Conservation (phyloP, 2,329 filamentous ascomycete species). For the Claviceps digitariae region DNA sequence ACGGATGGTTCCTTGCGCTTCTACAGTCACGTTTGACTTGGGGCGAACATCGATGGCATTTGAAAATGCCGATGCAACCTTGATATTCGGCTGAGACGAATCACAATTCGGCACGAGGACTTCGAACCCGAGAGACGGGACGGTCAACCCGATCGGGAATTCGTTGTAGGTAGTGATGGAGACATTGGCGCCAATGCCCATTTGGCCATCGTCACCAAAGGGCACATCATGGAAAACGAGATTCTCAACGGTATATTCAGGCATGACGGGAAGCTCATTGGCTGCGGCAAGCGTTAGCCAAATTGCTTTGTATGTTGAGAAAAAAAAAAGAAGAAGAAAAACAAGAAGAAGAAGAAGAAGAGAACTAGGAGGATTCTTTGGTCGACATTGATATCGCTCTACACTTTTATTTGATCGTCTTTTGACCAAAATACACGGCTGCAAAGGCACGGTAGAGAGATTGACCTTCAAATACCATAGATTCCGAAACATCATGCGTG, state of each 20-base stretch:
- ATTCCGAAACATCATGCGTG: slow-evolving; percentile 60
- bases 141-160: slow-evolving; percentile 61
- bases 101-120: slow-evolving; percentile 75
- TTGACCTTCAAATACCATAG: slow-evolving; percentile 72
- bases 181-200: slow-evolving; percentile 69
- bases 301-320: slow-evolving; percentile 5
- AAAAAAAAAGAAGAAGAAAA: background rate
- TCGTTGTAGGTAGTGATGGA: slow-evolving; percentile 59
- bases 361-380: background rate
- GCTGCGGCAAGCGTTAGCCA: slow-evolving; percentile 32
- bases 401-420: slow-evolving; percentile 24
- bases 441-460: slow-evolving; percentile 52
- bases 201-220: slow-evolving; percentile 30
- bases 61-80: slow-evolving; percentile 64
- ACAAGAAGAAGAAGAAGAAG: background rate
- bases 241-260: slow-evolving; percentile 68
- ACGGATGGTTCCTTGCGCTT: slow-evolving; percentile 58
- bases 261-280: slow-evolving; percentile 60
- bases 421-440: slow-evolving; percentile 48
- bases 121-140: slow-evolving; percentile 73
- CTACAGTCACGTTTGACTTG: slow-evolving; percentile 50
- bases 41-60: slow-evolving; percentile 54
- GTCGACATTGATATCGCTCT: slow-evolving; percentile 2
- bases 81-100: slow-evolving; percentile 56
- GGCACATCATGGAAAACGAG: slow-evolving; percentile 66